These are phyloP conservation scores for Globisporangium lucens DNA, from an alignment of 352 stramenopile species.

Conservation along the genomic window DNA sequence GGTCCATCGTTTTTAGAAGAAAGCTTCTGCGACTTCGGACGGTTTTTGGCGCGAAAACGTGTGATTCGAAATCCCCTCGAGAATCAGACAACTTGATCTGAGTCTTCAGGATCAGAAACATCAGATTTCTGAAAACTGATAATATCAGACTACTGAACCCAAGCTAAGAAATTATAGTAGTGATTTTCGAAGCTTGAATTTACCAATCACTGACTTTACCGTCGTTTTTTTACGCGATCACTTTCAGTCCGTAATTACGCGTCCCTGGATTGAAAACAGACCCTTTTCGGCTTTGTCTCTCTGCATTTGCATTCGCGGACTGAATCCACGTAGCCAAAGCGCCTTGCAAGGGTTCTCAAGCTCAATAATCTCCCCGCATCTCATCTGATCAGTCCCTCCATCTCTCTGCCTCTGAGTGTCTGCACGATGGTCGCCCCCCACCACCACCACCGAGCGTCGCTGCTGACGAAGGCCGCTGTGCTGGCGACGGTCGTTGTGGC, in stretches of 20 bases:
- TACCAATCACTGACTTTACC: background rate
- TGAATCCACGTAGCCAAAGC: background rate
- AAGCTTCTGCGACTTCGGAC: too few relatives aligned
- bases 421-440: constrained; percentile 3
- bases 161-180: background rate
- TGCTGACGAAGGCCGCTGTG: background rate
- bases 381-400: background rate
- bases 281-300: background rate
- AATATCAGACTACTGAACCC: background rate
- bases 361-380: background rate
- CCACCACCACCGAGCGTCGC: background rate
- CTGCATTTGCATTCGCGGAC: background rate
- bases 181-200: background rate
- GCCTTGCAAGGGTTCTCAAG: background rate
- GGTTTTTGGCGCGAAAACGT: too few relatives aligned
- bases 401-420: background rate
- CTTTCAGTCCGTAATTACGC: background rate
- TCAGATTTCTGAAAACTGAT: background rate
- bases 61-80: background rate
- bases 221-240: background rate
- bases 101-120: background rate
- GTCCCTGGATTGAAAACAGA: background rate
- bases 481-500: constrained; percentile 1
- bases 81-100: background rate
- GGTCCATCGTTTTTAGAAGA: too few relatives aligned